Percentiles rank a stretch among this genome's conserved stretches.
phyloP scores from a whole-genome alignment of 177 flowering plant genomes.

The Vitis hybrid region DNA sequence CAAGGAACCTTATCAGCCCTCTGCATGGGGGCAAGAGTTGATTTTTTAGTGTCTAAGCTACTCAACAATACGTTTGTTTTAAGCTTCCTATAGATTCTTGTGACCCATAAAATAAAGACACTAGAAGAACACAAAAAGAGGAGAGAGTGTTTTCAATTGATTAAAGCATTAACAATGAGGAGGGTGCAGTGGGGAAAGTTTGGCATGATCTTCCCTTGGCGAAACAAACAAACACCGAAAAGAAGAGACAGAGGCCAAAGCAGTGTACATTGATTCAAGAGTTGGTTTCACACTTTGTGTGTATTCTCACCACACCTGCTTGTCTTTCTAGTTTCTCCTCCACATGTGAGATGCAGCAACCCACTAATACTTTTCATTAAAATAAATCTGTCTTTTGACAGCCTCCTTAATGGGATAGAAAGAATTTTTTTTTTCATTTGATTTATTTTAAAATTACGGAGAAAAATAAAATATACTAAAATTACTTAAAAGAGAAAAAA shows the following conservation, averaged over 20 bases:
- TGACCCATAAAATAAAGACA: background rate
- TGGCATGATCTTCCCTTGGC: conserved; percentile 1
- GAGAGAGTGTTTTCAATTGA: background rate
- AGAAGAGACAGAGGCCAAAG: background rate
- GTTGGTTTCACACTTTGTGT: background rate
- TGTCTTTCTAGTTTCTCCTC: no score
- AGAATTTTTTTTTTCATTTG: no score
- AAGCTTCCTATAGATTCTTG: background rate
- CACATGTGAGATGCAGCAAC: no score
- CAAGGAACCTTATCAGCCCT: background rate
- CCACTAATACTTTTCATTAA: no score
- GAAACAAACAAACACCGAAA: background rate
- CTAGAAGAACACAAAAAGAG: background rate
- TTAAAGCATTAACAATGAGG: background rate
- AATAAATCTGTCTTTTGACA: no score
- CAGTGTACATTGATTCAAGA: background rate
- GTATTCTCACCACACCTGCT: background rate
- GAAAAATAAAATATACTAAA: no score
- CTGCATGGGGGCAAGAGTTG: background rate
- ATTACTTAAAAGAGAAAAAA: no score
- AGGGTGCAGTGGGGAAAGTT: conserved; percentile 10
- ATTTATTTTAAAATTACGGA: no score
- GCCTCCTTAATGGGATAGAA: no score
- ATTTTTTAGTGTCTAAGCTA: no score
- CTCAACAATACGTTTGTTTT: no score